phyloP scores from a whole-genome alignment of 169 alveolate genomes.

The Haemoproteus tartakovskyi region DNA sequence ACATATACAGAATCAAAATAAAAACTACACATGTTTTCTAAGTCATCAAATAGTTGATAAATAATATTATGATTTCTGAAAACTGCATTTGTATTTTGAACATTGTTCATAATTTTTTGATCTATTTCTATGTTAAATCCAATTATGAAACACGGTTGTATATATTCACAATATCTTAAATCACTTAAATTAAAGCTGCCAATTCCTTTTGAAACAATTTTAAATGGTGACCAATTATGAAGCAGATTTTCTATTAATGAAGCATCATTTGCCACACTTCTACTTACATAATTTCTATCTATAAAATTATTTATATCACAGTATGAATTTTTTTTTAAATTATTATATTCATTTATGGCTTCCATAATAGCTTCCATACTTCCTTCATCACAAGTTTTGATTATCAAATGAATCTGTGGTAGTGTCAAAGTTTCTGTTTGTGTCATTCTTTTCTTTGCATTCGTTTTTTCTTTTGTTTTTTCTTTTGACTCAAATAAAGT shows the following conservation, averaged over 20 bases:
- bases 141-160: conserved; percentile 49
- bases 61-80: conserved; percentile 84
- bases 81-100: conserved; percentile 62
- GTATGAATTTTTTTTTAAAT: conserved; percentile 32
- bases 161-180: conserved; percentile 39
- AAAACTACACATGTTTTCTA: conserved; percentile 71
- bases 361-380: conserved; percentile 84
- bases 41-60: conserved; percentile 82
- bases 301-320: conserved; percentile 52
- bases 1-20: conserved; percentile 69
- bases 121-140: conserved; percentile 80
- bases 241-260: conserved; percentile 26
- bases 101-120: conserved; percentile 16
- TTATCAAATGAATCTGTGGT: conserved; percentile 73
- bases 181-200: conserved; percentile 78
- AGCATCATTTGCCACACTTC: conserved; percentile 24
- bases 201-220: conserved; percentile 76
- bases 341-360: conserved; percentile 72
- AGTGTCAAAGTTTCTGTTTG: neutral
- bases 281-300: conserved; percentile 33
- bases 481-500: neutral
- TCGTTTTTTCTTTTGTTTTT: neutral
- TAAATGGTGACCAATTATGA: conserved; percentile 72
- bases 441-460: neutral
- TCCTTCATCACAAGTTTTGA: conserved; percentile 87